Base-by-base conservation (phyloP, 192 early-diverging fungal genomes). In the Chytriomyces sp. region DNA sequence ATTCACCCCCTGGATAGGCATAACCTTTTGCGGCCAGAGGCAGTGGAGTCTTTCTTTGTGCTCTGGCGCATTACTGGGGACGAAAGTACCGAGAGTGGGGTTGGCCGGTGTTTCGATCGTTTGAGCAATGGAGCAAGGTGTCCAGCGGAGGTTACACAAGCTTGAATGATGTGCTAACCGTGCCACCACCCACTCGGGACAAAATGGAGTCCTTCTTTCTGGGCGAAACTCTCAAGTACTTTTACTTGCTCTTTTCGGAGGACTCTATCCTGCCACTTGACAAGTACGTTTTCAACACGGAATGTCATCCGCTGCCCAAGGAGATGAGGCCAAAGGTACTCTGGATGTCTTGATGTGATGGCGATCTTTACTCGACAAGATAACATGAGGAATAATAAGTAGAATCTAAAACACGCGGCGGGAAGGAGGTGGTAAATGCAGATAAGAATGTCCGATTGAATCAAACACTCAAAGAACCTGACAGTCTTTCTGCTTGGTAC, bases 211-310 rank as follows among this genome's bases (percentile, higher is more conserved):
- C 74, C 36, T 93, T 93, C 79, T 93, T 95, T 70, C 61, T 92
- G 78, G 93, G 90, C 0, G 91, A 93, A 73, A 93, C 93, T 10
- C 82, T 94, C 70, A 94, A 94, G 76, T 94, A 94, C 64, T 78
- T 94, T 36, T 94, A 90, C 58, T 72, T 94, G 73, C 80, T 94
- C 54, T 94, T 94, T 79, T 85, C 87, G 41, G 83, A 85, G 0
- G 81, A 78, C 10, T 84, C 87, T 52, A 70, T 88, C 25, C 81
- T 88, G 56, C 90, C 91, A 22, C 79, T 94, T 14, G 91, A 93
- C 64, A 81, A 89, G 52, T 92, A 91, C 74, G 90, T 93, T 4
- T 88, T 97, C 65, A 99, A 93, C 74, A 96, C 95, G 2, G 96
- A 95, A 77, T 94, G 92, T 26, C 96, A 97, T 80, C 93, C 94